Percentiles rank a stretch among this genome's conserved stretches.
phyloP scores from a whole-genome alignment of 2,329 filamentous ascomycete genomes.

The Pestalotiopsis sp. region DNA sequence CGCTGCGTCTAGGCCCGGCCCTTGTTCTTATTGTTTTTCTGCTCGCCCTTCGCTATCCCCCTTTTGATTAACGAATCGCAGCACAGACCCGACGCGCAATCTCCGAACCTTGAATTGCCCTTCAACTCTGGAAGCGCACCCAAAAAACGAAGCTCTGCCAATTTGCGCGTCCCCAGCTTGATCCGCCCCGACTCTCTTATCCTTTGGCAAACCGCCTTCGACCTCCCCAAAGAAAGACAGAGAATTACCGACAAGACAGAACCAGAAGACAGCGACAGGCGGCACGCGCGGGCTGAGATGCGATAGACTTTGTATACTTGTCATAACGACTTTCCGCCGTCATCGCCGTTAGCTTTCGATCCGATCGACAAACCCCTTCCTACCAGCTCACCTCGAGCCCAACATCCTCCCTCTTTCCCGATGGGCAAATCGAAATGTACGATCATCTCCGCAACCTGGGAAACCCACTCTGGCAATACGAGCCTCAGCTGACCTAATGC shows the following conservation, averaged over 20 bases:
- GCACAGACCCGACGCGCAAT: conserved; percentile 12
- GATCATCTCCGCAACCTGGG: not conserved
- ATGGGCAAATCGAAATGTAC: conserved; percentile 16
- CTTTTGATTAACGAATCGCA: conserved; percentile 8
- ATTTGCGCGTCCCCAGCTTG: not conserved
- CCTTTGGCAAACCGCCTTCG: not conserved
- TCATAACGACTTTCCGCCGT: not conserved
- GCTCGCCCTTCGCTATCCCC: conserved; percentile 9
- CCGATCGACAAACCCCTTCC: not conserved
- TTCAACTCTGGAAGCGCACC: not conserved
- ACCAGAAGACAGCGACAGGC: not conserved
- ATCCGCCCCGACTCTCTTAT: not conserved
- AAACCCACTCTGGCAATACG: not conserved
- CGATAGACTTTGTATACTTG: not conserved
- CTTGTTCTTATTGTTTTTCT: conserved; percentile 1
- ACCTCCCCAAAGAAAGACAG: not conserved
- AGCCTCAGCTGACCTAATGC: not conserved
- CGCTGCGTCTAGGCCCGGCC: not conserved
- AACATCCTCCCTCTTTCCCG: not conserved
- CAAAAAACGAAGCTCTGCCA: not conserved
- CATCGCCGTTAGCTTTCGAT: not conserved
- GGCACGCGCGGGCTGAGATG: not conserved
- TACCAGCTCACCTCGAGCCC: not conserved
- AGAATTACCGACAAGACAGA: not conserved
- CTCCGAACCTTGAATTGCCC: conserved; percentile 10